Evolutionary conservation across 176 grass and related monocot species (phyloP).

Genomic region (Triticum monococcum): DNA sequence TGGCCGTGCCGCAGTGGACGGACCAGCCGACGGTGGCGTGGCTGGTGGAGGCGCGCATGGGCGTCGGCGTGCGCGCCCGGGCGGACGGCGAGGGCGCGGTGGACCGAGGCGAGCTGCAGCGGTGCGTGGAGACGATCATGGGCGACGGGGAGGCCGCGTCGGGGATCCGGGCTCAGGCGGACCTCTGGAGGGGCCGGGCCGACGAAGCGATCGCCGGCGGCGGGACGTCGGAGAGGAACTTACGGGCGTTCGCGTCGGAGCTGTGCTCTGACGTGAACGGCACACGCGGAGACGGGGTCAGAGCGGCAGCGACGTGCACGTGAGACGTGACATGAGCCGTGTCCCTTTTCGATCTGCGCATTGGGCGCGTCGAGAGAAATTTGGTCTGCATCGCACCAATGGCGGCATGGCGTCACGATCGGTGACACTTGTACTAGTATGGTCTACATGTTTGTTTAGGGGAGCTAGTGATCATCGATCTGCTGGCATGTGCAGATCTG

Average conservation of each 20-base stretch:
- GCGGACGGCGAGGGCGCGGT: constrained; percentile 18
- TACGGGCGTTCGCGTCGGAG: constrained; percentile 18
- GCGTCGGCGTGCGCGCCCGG: constrained; percentile 35
- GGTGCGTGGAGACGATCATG: constrained; percentile 40
- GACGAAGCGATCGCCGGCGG: background rate
- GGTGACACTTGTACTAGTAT: background rate
- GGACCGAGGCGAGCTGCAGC: constrained; percentile 31
- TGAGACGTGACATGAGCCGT: background rate
- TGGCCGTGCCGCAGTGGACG: constrained; percentile 52
- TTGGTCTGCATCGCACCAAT: background rate
- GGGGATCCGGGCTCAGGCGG: constrained; percentile 21
- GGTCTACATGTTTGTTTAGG: too few relatives aligned
- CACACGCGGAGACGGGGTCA: background rate
- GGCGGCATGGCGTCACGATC: background rate
- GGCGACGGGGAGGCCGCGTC: constrained; percentile 20
- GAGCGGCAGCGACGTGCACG: background rate
- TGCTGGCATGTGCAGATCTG: too few relatives aligned
- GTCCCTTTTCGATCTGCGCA: background rate
- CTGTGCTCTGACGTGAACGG: background rate
- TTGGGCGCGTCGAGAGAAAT: background rate
- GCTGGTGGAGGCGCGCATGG: constrained; percentile 38
- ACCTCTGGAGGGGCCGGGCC: background rate
- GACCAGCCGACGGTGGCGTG: constrained; percentile 61
- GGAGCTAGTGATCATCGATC: too few relatives aligned
- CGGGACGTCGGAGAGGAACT: constrained; percentile 26